Evolutionary conservation across 177 flowering plant genomes (phyloP), one percentile per base, ranked within the genome.

Genomic region (Vitis hybrid): DNA sequence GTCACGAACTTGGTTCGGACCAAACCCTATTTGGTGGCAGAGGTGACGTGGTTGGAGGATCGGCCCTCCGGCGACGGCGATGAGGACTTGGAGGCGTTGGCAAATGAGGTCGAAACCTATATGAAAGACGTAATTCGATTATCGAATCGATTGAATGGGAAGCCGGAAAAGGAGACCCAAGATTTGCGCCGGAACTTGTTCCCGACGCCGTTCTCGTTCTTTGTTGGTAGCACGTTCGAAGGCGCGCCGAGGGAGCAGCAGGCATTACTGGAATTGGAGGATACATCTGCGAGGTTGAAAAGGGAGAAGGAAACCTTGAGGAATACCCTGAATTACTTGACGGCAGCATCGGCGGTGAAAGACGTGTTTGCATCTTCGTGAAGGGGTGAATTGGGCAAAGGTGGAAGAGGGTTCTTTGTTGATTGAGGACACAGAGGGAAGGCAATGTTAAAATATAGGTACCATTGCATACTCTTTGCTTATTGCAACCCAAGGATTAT

Each of bases 221-320:
- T 94, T 63, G 98, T 94, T 0, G 98, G 91, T 21, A 90, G 97
- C 70, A 92, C 98, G 10, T 94, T 94, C 66, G 98, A 94, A 63
- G 98, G 98, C 1, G 98, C 97, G 11, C 97, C 97, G 2, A 80
- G 90, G 70, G 98, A 94, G 83, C 98, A 94, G 85, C 98, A 94
- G 80, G 97, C 97, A 16, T 69, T 94, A 79, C 85, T 94, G 69
- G 97, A 94, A 55, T 70, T 94, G 79, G 98, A 92, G 74, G 98
- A 94, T 51, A 89, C 97, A 2, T 94, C 89, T 0, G 74, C 85
- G 60, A 84, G 98, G 67, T 72, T 94, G 80, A 91, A 85, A 81
- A 88, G 97, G 48, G 97, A 92, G 85, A 92, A 86, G 83, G 97
- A 94, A 76, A 94, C 97, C 1, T 66, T 94, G 86, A 76, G 87